Evolutionary conservation across 2,329 filamentous ascomycete species (phyloP).

Genomic region (Apiospora hydei): DNA sequence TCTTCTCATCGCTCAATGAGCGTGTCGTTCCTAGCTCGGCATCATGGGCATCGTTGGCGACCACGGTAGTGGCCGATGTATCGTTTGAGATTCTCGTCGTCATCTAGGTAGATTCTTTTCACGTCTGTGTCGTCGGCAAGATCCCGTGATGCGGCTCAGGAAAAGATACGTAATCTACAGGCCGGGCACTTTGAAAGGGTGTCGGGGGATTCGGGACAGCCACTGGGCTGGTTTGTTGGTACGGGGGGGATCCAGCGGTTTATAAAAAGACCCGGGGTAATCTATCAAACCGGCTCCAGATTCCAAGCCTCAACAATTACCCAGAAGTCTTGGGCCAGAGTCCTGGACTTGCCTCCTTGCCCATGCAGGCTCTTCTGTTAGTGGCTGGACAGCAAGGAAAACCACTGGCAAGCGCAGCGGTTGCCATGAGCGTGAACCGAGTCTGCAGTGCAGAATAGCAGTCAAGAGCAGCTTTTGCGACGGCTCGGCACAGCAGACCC

Average conservation of each 20-base stretch:
- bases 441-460: background rate
- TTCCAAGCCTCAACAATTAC: background rate
- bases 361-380: background rate
- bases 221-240: background rate
- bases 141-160: background rate
- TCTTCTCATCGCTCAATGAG: background rate
- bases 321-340: background rate
- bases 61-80: constrained; percentile 8
- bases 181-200: background rate
- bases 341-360: background rate
- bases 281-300: background rate
- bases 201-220: background rate
- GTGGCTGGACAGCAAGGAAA: constrained; percentile 6
- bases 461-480: background rate
- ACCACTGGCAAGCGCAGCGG: background rate
- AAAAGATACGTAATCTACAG: constrained; percentile 8
- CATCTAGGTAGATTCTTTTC: constrained; percentile 7
- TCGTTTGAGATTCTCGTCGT: constrained; percentile 14
- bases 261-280: constrained; percentile 13
- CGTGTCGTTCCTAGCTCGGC: constrained; percentile 5
- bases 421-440: background rate
- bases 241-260: constrained; percentile 7
- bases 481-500: background rate
- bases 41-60: constrained; percentile 6
- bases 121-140: background rate